Percentiles rank a stretch among this genome's conserved stretches.
Conservation (phyloP, 495 filamentous ascomycete species). For the Entonaema liquescens region DNA sequence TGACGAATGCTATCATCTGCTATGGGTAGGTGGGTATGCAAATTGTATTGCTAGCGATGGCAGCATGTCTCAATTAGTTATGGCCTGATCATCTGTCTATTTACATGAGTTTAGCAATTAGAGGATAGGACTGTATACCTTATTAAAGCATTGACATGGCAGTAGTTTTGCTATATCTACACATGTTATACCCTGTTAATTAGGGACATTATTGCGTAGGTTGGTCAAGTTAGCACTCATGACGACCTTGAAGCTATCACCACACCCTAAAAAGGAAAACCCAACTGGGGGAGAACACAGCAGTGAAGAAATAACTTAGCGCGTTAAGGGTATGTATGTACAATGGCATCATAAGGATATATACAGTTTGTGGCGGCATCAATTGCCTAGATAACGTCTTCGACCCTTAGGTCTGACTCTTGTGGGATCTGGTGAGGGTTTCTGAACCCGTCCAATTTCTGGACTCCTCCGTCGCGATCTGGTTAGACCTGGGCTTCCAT, state of each 20-base stretch:
- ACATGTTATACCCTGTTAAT: neutral
- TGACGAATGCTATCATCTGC: neutral
- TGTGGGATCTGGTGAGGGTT: constrained; percentile 46
- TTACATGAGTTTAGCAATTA: neutral
- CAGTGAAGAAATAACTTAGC: constrained; percentile 24
- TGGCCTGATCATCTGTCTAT: neutral
- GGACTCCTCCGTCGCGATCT: constrained; percentile 49
- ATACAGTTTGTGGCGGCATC: constrained; percentile 32
- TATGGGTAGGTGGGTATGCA: neutral
- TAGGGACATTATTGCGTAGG: neutral
- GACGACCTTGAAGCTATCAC: constrained; percentile 21
- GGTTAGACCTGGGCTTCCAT: constrained; percentile 43
- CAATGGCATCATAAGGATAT: constrained; percentile 41
- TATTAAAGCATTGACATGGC: neutral
- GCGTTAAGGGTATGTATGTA: constrained; percentile 40
- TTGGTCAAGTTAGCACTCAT: constrained; percentile 23
- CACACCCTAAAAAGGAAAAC: constrained; percentile 17
- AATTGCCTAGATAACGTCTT: constrained; percentile 37
- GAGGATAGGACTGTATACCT: neutral
- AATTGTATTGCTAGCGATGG: neutral
- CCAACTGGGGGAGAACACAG: constrained; percentile 1
- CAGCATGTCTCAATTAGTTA: neutral
- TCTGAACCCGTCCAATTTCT: constrained; percentile 53
- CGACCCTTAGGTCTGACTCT: constrained; percentile 49
- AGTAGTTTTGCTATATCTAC: neutral